A percentile compares a stretch with the other conserved stretches of the same genome.
Evolutionary conservation across 2,329 filamentous ascomycete species (phyloP).

Genomic region (Penicillium verrucosum): DNA sequence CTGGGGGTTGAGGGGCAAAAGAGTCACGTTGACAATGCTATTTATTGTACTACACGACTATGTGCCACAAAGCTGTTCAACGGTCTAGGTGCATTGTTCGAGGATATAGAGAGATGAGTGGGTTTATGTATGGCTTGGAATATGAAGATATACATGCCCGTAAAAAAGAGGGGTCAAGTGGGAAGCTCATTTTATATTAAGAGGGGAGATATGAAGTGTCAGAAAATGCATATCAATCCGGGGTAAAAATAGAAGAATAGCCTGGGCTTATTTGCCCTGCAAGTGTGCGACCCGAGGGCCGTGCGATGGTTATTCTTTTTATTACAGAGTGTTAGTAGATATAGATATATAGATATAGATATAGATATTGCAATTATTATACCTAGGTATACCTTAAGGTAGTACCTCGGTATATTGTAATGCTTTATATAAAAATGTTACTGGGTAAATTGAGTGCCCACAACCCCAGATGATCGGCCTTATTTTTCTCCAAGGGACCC

Average conservation of each 20-base stretch:
- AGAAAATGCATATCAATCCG: slow-evolving; percentile 9
- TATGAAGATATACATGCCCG: neutral
- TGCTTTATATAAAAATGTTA: neutral
- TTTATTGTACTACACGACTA: slow-evolving; percentile 1
- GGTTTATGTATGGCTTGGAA: neutral
- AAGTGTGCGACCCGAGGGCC: slow-evolving; percentile 17
- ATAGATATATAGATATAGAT: neutral
- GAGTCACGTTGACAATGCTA: neutral
- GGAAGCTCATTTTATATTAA: neutral
- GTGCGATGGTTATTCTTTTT: slow-evolving; percentile 7
- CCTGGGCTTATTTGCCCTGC: slow-evolving; percentile 6
- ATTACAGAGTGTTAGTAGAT: no score
- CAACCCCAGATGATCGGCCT: slow-evolving; percentile 14
- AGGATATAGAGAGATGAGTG: neutral
- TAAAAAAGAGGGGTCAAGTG: neutral
- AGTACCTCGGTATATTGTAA: neutral
- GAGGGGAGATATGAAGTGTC: neutral
- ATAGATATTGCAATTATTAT: neutral
- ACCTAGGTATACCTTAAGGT: no score
- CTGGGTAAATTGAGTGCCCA: neutral
- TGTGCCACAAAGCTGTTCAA: slow-evolving; percentile 1
- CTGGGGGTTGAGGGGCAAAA: neutral
- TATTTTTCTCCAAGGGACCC: slow-evolving; percentile 9
- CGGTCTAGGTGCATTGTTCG: neutral
- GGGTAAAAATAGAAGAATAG: slow-evolving; percentile 6